These are phyloP conservation scores for Candolleomyces aberdarensis DNA, from an alignment of 768 basidiomycete genomes.

Conservation along the genomic window DNA sequence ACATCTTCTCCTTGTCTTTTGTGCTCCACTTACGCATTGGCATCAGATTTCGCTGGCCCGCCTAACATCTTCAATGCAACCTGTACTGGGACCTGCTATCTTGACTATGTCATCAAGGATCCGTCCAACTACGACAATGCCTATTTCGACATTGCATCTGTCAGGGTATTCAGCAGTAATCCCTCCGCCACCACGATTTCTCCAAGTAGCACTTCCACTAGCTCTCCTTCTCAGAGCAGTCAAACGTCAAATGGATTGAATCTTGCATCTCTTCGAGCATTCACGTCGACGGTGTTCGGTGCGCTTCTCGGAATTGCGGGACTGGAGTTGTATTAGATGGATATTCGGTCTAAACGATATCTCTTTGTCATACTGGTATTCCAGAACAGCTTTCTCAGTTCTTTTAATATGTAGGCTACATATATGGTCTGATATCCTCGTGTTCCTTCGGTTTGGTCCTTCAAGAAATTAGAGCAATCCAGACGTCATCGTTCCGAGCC, in stretches of 20 bases:
- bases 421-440: too few relatives aligned
- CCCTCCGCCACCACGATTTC: neutral
- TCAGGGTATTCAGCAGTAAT: slow-evolving; percentile 9
- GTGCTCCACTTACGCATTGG: neutral
- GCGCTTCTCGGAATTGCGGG: too few relatives aligned
- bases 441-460: too few relatives aligned
- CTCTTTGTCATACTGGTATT: too few relatives aligned
- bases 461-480: too few relatives aligned
- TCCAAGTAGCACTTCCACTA: neutral
- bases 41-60: slow-evolving; percentile 13
- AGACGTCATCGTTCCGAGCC: too few relatives aligned
- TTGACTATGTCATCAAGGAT: slow-evolving; percentile 13
- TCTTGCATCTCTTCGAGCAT: too few relatives aligned
- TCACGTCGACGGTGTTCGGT: too few relatives aligned
- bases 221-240: neutral
- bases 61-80: slow-evolving; percentile 13
- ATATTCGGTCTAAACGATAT: too few relatives aligned
- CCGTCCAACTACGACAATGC: slow-evolving; percentile 11
- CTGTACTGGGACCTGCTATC: slow-evolving; percentile 13
- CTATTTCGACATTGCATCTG: slow-evolving; percentile 15
- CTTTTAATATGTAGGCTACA: too few relatives aligned
- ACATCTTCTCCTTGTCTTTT: neutral
- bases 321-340: too few relatives aligned
- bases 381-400: too few relatives aligned
- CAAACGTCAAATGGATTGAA: neutral